A percentile compares a stretch with the other conserved stretches of the same genome.
These are phyloP conservation scores for Gremmenia infestans DNA, from an alignment of 2,329 filamentous ascomycete species.

Conservation along the genomic window DNA sequence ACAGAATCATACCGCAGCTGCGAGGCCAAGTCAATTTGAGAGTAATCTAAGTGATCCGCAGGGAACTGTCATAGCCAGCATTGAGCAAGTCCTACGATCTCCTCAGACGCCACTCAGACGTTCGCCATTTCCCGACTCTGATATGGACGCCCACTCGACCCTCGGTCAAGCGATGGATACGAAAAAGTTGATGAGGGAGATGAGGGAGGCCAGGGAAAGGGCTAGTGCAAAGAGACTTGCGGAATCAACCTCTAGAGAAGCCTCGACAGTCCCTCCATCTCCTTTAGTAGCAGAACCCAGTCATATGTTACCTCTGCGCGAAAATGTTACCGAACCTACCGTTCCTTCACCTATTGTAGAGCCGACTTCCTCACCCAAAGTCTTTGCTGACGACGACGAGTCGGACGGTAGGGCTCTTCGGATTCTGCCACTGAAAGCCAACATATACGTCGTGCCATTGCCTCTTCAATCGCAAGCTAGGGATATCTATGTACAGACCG, in stretches of 20 bases:
- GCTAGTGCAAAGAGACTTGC: constrained; percentile 4
- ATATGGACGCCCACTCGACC: constrained; percentile 2
- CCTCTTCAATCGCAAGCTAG: constrained; percentile 51
- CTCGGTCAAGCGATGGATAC: not conserved
- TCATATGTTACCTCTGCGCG: constrained; percentile 10
- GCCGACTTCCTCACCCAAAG: constrained; percentile 3
- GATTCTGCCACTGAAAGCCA: constrained; percentile 25
- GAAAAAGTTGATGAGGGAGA: constrained; percentile 1
- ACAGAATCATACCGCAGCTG: not conserved
- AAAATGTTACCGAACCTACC: constrained; percentile 1
- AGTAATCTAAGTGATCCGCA: not conserved
- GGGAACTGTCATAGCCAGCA: constrained; percentile 8
- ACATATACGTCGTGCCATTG: constrained; percentile 50
- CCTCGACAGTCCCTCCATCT: constrained; percentile 11
- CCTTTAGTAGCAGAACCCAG: constrained; percentile 4
- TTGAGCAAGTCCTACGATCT: constrained; percentile 3
- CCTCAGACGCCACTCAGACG: not conserved
- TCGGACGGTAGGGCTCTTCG: not conserved
- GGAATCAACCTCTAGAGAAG: constrained; percentile 8
- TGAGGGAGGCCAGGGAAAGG: constrained; percentile 5
- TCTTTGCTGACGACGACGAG: constrained; percentile 7
- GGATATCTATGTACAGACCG: constrained; percentile 46
- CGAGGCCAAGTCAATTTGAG: not conserved
- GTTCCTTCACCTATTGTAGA: not conserved
- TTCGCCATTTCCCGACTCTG: not conserved